phyloP scores from a whole-genome alignment of 495 filamentous ascomycete genomes.

The Xylaria castorea region DNA sequence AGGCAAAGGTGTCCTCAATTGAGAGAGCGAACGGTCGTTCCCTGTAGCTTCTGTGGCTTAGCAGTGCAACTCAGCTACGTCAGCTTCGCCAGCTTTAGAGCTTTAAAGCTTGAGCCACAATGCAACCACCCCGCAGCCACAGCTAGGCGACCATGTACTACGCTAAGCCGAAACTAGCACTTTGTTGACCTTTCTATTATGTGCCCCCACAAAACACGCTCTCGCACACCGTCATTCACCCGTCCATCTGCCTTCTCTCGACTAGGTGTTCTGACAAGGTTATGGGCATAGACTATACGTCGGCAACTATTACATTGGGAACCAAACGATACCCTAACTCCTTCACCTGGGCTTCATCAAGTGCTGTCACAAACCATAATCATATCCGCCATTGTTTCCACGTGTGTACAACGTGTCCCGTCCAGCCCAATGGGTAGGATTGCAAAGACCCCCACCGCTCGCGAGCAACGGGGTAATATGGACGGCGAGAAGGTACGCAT shows the following conservation, averaged over 20 bases:
- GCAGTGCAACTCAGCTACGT: not conserved
- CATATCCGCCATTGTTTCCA: not conserved
- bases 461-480: constrained; percentile 48
- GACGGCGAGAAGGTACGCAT: constrained; percentile 49
- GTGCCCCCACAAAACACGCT: constrained; percentile 35
- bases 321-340: not conserved
- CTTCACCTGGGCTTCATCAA: not conserved
- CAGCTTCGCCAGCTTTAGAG: not conserved
- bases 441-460: constrained; percentile 33
- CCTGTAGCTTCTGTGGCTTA: not conserved
- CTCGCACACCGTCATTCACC: constrained; percentile 25
- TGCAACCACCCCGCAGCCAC: not conserved
- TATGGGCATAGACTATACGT: constrained; percentile 4
- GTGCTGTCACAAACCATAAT: not conserved
- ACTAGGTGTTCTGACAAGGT: not conserved
- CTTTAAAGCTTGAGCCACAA: constrained; percentile 6
- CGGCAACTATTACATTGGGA: constrained; percentile 12
- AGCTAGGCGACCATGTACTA: not conserved
- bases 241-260: not conserved
- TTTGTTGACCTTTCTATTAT: constrained; percentile 42
- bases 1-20: constrained; percentile 44
- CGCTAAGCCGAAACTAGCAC: constrained; percentile 36
- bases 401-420: constrained; percentile 33
- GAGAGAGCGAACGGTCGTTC: not conserved
- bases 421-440: constrained; percentile 38